Conservation (phyloP, 2,329 filamentous ascomycete genomes). For the Xylogone sp. region DNA sequence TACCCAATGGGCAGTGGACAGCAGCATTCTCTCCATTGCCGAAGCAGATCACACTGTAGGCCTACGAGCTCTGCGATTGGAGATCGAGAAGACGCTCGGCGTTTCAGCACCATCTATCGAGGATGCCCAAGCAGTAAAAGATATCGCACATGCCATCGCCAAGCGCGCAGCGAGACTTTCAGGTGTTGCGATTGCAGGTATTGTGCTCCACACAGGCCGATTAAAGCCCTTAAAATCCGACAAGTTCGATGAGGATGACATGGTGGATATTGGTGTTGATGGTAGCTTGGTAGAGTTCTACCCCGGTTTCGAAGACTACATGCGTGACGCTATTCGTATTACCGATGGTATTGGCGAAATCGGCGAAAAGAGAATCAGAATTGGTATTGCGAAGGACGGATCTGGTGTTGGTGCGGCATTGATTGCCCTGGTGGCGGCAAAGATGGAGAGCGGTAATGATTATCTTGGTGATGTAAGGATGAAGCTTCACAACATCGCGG, state of each 20-base stretch:
- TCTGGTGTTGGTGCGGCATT: slow-evolving; percentile 92
- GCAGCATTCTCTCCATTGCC: slow-evolving; percentile 81
- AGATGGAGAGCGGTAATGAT: slow-evolving; percentile 41
- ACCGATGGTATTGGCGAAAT: slow-evolving; percentile 73
- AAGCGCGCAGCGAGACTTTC: slow-evolving; percentile 84
- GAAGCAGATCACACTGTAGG: slow-evolving; percentile 74
- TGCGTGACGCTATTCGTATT: slow-evolving; percentile 74
- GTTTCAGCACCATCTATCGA: slow-evolving; percentile 74
- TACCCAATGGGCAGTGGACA: slow-evolving; percentile 86
- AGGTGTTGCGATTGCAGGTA: slow-evolving; percentile 81
- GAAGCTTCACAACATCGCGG: neutral
- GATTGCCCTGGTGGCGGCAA: slow-evolving; percentile 84
- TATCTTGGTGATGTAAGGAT: neutral
- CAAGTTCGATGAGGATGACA: slow-evolving; percentile 49
- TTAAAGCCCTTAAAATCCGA: slow-evolving; percentile 42
- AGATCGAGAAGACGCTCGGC: slow-evolving; percentile 71
- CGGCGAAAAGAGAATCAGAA: slow-evolving; percentile 82
- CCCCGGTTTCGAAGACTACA: slow-evolving; percentile 84
- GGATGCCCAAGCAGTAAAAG: slow-evolving; percentile 85
- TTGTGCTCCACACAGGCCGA: slow-evolving; percentile 76
- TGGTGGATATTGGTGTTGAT: slow-evolving; percentile 89
- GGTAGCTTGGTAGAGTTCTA: slow-evolving; percentile 95
- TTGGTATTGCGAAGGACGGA: slow-evolving; percentile 96
- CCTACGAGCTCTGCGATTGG: slow-evolving; percentile 69
- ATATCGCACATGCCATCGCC: slow-evolving; percentile 77